These are phyloP conservation scores for Clavaria fumosa DNA, from an alignment of 768 basidiomycete genomes.

Conservation along the genomic window DNA sequence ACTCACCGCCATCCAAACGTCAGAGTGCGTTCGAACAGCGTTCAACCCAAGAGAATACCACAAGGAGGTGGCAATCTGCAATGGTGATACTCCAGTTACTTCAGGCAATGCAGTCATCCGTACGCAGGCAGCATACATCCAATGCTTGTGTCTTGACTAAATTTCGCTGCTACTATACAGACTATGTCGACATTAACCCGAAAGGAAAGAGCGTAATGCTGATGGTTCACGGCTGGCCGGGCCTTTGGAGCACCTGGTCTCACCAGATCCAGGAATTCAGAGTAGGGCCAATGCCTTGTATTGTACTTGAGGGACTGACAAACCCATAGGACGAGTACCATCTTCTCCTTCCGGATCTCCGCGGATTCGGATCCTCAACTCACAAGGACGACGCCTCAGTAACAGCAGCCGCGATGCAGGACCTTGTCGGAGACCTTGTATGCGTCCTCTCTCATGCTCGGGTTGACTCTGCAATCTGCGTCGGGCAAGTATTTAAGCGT, in stretches of 20 bases:
- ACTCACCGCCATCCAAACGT: neutral
- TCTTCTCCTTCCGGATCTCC: conserved; percentile 44
- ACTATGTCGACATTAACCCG: conserved; percentile 51
- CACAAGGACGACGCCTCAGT: conserved; percentile 50
- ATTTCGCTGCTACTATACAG: conserved; percentile 17
- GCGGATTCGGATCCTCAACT: conserved; percentile 56
- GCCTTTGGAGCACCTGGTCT: conserved; percentile 62
- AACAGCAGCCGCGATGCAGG: conserved; percentile 41
- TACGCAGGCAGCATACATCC: conserved; percentile 14
- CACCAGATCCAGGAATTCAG: conserved; percentile 54
- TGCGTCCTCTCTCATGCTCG: conserved; percentile 43
- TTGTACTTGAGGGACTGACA: too few relatives aligned
- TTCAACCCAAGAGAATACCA: conserved; percentile 27
- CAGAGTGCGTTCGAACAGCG: neutral
- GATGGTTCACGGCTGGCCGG: conserved; percentile 71
- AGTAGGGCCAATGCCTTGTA: conserved; percentile 18
- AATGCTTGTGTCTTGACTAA: neutral
- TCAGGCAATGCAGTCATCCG: conserved; percentile 31
- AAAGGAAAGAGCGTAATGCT: conserved; percentile 34
- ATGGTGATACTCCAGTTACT: too few relatives aligned
- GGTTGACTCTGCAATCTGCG: conserved; percentile 35
- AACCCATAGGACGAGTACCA: conserved; percentile 47
- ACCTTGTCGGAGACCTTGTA: conserved; percentile 45
- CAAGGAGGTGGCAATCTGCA: conserved; percentile 24
- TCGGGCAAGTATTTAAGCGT: conserved; percentile 33